Percentiles rank a stretch among this genome's conserved stretches.
phyloP scores from a whole-genome alignment of 192 early-diverging fungal genomes.

The Coemansia sp. region DNA sequence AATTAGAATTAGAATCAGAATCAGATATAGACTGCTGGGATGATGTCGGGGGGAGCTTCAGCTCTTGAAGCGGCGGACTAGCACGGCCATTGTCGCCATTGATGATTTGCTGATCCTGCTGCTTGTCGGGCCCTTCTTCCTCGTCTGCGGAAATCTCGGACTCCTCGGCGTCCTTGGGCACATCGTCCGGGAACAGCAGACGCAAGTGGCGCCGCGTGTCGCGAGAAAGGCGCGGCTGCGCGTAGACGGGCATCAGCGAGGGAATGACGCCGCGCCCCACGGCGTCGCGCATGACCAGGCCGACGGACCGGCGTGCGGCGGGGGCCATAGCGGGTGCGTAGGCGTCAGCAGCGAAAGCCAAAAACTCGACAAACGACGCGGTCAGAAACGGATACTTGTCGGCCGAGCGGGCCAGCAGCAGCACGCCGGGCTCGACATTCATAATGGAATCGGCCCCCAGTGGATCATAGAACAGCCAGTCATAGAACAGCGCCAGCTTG shows the following conservation, averaged over 20 bases:
- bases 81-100: too few species aligned
- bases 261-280: constrained; percentile 61
- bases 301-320: constrained; percentile 51
- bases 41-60: too few species aligned
- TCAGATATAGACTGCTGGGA: too few species aligned
- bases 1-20: too few species aligned
- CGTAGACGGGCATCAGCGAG: constrained; percentile 47
- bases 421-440: constrained; percentile 68
- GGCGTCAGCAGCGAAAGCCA: constrained; percentile 56
- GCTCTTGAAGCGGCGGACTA: constrained; percentile 4
- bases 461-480: constrained; percentile 72
- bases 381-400: constrained; percentile 64
- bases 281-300: constrained; percentile 54
- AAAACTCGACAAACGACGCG: constrained; percentile 64
- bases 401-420: constrained; percentile 65
- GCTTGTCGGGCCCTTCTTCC: not conserved
- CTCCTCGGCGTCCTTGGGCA: constrained; percentile 11
- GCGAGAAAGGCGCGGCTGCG: constrained; percentile 13
- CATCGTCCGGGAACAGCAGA: constrained; percentile 23
- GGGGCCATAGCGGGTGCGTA: constrained; percentile 54
- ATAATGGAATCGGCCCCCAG: constrained; percentile 62
- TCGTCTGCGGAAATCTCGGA: constrained; percentile 3
- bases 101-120: too few species aligned
- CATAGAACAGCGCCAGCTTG: constrained; percentile 71
- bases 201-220: constrained; percentile 32